Evolutionary conservation across 768 basidiomycete genomes (phyloP), one percentile per base, ranked within the genome.

Genomic region (Candolleomyces eurysporus): DNA sequence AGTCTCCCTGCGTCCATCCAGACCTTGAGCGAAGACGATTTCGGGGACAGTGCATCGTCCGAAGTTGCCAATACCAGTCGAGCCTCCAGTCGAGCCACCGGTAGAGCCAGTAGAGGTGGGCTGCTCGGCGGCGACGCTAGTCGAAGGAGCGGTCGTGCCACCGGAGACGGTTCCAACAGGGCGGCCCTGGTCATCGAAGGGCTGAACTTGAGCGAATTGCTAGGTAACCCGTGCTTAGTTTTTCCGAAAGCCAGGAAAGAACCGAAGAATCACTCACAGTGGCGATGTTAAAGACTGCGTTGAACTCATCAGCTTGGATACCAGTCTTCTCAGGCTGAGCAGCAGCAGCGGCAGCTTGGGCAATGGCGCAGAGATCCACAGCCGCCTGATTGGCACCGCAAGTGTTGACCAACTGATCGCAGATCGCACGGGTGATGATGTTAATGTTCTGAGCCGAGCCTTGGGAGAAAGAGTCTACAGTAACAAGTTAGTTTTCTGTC

Each of bases 341-440:
- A n/a, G 76, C 71, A 58, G 72, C 71, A 9, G 81, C 82, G 52
- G 81, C 80, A 14, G 74, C 66, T 58, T 69, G 50, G 9, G 82
- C 80, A 13, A 63, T 67, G 2, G 72, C 70, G 63, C 85, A 87
- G n/a, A 81, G 78, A 31, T 73, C 74, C 68, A 79, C 78, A 0
- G 84, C 84, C n/a, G 77, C 80, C 63, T 78, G 72, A 65, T 87
- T 82, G 16, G 84, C 85, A 7, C 76, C 75, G 68, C 85, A 88
- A 32, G 66, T 71, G 71, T 84, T 84, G 26, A 75, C 76, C 63
- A 87, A 72, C 1, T 75, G 74, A 68, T 84, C 82, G 64, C 85
- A 86, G 32, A 85, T 84, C 69, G 84, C 48, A 76, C 75, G 73
- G 26, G 81, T 78, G 72, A 86, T 86, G 69, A 84, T 83, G 63